phyloP scores from a whole-genome alignment of 495 filamentous ascomycete genomes.

The Friedmanniomyces simplex region DNA sequence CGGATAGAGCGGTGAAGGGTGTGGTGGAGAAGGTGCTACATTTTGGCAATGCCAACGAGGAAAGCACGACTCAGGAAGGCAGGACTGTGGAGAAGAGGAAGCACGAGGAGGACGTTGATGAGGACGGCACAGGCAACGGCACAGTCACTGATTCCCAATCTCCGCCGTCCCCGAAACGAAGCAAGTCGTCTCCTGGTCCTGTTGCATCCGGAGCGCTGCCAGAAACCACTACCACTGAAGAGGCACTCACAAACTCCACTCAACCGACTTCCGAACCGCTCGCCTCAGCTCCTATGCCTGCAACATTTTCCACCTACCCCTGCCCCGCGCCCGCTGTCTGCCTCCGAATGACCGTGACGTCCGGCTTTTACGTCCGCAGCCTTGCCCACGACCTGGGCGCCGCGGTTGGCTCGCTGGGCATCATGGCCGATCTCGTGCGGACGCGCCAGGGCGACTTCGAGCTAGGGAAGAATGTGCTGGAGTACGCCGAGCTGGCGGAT shows the following conservation, averaged over 20 bases:
- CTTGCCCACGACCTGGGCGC: slow-evolving; percentile 85
- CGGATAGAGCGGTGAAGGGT: slow-evolving; percentile 56
- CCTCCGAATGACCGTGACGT: slow-evolving; percentile 84
- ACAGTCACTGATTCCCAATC: background rate
- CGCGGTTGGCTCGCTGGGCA: slow-evolving; percentile 65
- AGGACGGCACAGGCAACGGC: background rate
- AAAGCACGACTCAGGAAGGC: background rate
- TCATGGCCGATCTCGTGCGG: slow-evolving; percentile 80
- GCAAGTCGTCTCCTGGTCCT: background rate
- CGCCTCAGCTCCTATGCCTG: background rate
- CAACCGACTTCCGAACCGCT: background rate
- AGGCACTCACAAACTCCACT: background rate
- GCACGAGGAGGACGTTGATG: slow-evolving; percentile 5
- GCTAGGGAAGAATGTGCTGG: slow-evolving; percentile 61
- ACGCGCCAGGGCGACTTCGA: slow-evolving; percentile 71
- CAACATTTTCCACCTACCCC: slow-evolving; percentile 25
- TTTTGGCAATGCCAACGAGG: background rate
- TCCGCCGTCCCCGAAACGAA: background rate
- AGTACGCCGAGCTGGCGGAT: slow-evolving; percentile 67
- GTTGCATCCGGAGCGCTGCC: background rate
- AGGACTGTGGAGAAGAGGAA: slow-evolving; percentile 11
- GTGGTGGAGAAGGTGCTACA: slow-evolving; percentile 56
- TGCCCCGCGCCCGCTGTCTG: slow-evolving; percentile 58
- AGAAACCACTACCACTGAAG: background rate
- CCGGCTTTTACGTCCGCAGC: slow-evolving; percentile 93